Evolutionary conservation across 306 rosid genomes (phyloP).

Genomic region (Acacia melanoxylon): DNA sequence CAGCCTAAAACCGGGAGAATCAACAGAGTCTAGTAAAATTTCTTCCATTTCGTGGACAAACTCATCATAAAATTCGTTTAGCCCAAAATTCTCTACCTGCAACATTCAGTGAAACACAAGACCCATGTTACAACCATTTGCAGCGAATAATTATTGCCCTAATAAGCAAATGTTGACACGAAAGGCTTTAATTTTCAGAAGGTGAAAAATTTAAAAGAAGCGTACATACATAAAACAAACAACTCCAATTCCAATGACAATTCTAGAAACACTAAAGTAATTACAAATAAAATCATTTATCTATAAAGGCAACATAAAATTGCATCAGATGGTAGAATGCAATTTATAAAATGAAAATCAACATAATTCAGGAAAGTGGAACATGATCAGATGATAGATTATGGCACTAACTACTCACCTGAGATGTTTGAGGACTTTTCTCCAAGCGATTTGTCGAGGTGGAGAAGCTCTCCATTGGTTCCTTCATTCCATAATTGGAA

Average conservation of each 20-base stretch:
- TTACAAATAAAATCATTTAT: background rate
- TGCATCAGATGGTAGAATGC: background rate
- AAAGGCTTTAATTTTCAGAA: background rate
- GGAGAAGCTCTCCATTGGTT: slow-evolving; percentile 42
- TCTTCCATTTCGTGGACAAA: slow-evolving; percentile 97
- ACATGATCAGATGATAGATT: slow-evolving; percentile 26
- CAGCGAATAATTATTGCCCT: slow-evolving; percentile 4
- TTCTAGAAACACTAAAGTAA: background rate
- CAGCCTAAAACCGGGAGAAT: slow-evolving; percentile 66
- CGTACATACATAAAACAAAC: background rate
- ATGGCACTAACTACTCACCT: slow-evolving; percentile 50
- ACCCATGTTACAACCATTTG: background rate
- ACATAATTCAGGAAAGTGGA: slow-evolving; percentile 6
- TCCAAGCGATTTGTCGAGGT: slow-evolving; percentile 37
- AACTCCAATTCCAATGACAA: background rate
- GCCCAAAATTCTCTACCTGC: slow-evolving; percentile 74
- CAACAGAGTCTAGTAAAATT: slow-evolving; percentile 78
- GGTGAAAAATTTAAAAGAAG: background rate
- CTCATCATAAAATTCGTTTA: slow-evolving; percentile 75
- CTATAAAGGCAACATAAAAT: background rate
- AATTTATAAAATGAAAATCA: background rate
- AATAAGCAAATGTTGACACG: background rate
- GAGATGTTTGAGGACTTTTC: slow-evolving; percentile 38
- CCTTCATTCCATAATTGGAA: slow-evolving; percentile 31
- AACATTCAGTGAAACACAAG: slow-evolving; percentile 33